Percentiles rank a stretch among this genome's conserved stretches.
Evolutionary conservation across 2,329 filamentous ascomycete species (phyloP).

Genomic region (Pezicula neosporulosa): DNA sequence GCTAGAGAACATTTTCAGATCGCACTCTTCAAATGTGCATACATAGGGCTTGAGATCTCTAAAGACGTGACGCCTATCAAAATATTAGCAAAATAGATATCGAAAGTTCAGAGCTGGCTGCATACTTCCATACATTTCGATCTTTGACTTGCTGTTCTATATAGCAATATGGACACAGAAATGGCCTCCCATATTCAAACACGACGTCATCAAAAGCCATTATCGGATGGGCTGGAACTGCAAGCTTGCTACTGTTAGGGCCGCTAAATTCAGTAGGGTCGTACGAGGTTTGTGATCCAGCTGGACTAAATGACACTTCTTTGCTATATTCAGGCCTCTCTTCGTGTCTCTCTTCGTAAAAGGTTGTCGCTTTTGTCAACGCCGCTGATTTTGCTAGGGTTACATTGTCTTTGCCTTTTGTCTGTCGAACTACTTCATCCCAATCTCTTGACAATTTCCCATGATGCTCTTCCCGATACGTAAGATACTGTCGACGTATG

Average conservation of each 20-base stretch:
- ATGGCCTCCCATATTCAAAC: slow-evolving; percentile 3
- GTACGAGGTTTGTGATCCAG: neutral
- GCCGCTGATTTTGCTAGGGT: neutral
- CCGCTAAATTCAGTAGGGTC: neutral
- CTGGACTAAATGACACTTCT: neutral
- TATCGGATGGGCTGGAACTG: slow-evolving; percentile 2
- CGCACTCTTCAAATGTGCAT: slow-evolving; percentile 26
- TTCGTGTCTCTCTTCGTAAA: neutral
- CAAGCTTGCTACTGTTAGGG: neutral
- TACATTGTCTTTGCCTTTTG: neutral
- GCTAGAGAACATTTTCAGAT: slow-evolving; percentile 22
- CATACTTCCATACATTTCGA: slow-evolving; percentile 20
- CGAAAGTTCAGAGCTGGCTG: neutral
- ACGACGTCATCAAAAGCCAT: slow-evolving; percentile 4
- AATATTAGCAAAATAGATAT: neutral
- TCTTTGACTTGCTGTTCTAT: slow-evolving; percentile 11
- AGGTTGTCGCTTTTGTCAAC: neutral
- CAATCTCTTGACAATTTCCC: slow-evolving; percentile 5
- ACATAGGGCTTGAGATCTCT: slow-evolving; percentile 28
- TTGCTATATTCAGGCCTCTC: neutral
- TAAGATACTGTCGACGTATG: slow-evolving; percentile 22
- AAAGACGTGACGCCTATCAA: slow-evolving; percentile 23
- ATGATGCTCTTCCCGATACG: slow-evolving; percentile 23
- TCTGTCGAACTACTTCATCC: neutral
- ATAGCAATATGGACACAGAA: slow-evolving; percentile 14